These are phyloP conservation scores for Aspergillus sparsus DNA, from an alignment of 495 filamentous ascomycete genomes.

Conservation along the genomic window DNA sequence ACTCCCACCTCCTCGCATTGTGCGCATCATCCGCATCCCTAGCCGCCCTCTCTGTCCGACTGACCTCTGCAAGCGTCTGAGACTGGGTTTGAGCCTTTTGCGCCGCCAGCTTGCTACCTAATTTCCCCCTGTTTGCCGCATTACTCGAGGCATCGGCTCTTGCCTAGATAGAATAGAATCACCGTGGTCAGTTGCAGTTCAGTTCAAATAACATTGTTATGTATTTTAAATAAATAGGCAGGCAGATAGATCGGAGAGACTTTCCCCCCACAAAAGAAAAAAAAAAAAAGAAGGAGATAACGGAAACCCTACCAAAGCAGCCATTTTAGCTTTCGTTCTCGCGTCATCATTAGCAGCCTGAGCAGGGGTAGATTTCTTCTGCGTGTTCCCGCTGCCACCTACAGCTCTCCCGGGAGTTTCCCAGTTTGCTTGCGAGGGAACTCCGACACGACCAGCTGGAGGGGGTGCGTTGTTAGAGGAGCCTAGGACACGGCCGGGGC, in stretches of 20 bases:
- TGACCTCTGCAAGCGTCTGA: slow-evolving; percentile 58
- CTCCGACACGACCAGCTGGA: slow-evolving; percentile 38
- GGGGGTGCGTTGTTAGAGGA: slow-evolving; percentile 33
- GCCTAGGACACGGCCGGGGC: slow-evolving; percentile 64
- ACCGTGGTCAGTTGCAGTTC: too few species aligned
- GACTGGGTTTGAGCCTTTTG: slow-evolving; percentile 66
- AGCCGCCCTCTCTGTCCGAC: slow-evolving; percentile 54
- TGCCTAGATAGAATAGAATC: slow-evolving; percentile 30
- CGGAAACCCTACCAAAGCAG: too few species aligned
- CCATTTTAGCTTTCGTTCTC: too few species aligned
- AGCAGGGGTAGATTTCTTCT: slow-evolving; percentile 17
- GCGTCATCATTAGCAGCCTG: too few species aligned
- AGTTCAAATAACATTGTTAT: slow-evolving; percentile 3
- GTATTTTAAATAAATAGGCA: too few species aligned
- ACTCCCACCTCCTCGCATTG: slow-evolving; percentile 55
- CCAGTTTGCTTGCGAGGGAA: slow-evolving; percentile 44
- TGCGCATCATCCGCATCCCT: slow-evolving; percentile 59
- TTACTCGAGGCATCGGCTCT: slow-evolving; percentile 35
- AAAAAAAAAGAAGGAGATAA: too few species aligned
- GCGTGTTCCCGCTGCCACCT: too few species aligned
- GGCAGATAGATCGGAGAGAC: too few species aligned
- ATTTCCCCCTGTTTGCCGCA: slow-evolving; percentile 49
- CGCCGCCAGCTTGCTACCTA: slow-evolving; percentile 60
- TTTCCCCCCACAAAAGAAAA: too few species aligned
- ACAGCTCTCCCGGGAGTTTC: slow-evolving; percentile 58